Conservation (phyloP, 2,329 filamentous ascomycete species). For the Drechslerella dactyloides region DNA sequence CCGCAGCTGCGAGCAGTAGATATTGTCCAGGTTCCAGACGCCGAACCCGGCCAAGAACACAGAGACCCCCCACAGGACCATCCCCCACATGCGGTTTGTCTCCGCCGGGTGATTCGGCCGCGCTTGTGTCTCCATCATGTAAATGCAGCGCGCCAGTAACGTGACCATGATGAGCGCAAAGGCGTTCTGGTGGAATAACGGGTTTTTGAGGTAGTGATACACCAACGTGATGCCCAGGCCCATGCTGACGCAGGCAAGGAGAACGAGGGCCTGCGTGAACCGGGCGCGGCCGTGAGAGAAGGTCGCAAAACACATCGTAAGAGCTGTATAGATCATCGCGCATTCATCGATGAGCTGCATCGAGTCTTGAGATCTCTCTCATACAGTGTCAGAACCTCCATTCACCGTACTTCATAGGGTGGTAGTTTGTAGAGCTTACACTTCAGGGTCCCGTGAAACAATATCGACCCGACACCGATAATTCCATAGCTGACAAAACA, state of each 20-base stretch:
- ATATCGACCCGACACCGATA: constrained; percentile 65
- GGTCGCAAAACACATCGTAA: constrained; percentile 68
- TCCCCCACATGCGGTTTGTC: constrained; percentile 74
- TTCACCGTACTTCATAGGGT: background rate
- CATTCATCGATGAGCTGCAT: constrained; percentile 69
- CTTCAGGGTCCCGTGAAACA: constrained; percentile 67
- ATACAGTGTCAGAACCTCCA: constrained; percentile 6
- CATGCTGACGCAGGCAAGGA: constrained; percentile 67
- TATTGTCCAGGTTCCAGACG: constrained; percentile 80
- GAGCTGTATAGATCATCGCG: constrained; percentile 68
- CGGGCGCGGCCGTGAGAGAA: constrained; percentile 72
- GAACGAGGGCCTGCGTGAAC: constrained; percentile 59
- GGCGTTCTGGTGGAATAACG: constrained; percentile 79
- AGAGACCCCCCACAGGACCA: constrained; percentile 72
- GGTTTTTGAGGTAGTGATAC: constrained; percentile 83
- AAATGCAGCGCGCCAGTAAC: constrained; percentile 75
- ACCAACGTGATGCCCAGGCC: constrained; percentile 74
- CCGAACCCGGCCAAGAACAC: constrained; percentile 77
- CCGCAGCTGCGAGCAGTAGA: constrained; percentile 72
- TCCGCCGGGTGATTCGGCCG: constrained; percentile 62
- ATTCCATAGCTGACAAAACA: constrained; percentile 62
- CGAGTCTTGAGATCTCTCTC: constrained; percentile 59
- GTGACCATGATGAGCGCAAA: constrained; percentile 75
- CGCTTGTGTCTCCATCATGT: constrained; percentile 72
- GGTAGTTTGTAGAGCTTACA: constrained; percentile 58